Base-by-base conservation (phyloP, 1,284 basidiomycete genomes). In the Trichosporon ovoides region DNA sequence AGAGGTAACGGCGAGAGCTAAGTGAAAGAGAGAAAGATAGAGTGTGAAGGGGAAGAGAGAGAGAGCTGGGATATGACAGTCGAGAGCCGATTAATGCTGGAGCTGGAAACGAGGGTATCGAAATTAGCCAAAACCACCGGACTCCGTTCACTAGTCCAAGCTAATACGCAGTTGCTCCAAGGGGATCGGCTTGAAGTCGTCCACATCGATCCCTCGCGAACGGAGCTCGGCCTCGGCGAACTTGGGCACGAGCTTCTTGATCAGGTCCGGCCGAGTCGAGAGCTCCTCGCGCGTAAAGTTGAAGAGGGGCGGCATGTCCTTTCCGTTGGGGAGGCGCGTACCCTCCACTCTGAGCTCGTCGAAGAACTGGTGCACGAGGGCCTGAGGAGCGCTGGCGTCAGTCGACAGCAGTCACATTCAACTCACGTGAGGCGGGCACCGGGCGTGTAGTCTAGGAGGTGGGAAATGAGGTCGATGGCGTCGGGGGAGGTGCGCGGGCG, bases 261-360 rank as follows among this genome's bases (percentile, higher is more conserved):
- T 95, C 62, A 98, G 81, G 76, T 98, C 95, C 53, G 96, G 95
- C 67, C 94, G 87, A 66, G 96, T 87, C 49, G 93, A 97, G 49
- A 98, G 84, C 80, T 98, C 95, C 81, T 98, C 94, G 67, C 88
- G 86, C 62, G 93, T 95, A 77, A 96, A 98, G 81, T 99, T 86
- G 80, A 98, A 98, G 64, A 99, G 81, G 55, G 84, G 84, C 2
- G 95, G 95, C 80, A 97, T 89, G 51, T 94, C 91, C 78, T 93
- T 93, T 63, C 95, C 95, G 72, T 95, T 97, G 13, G 94, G 93
- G 88, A 99, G 90, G 76, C 87, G 86, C 40, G 89, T 87, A 1
- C 91, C 92, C 72, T 93, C 89, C 52, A 82, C 83, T 65, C 91
- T 85, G 68, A 99, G 79, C 78, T 99, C 95, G 76, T 98, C 93